Evolutionary conservation across 2,329 filamentous ascomycete genomes (phyloP).

Genomic region (Grosmannia huntii): DNA sequence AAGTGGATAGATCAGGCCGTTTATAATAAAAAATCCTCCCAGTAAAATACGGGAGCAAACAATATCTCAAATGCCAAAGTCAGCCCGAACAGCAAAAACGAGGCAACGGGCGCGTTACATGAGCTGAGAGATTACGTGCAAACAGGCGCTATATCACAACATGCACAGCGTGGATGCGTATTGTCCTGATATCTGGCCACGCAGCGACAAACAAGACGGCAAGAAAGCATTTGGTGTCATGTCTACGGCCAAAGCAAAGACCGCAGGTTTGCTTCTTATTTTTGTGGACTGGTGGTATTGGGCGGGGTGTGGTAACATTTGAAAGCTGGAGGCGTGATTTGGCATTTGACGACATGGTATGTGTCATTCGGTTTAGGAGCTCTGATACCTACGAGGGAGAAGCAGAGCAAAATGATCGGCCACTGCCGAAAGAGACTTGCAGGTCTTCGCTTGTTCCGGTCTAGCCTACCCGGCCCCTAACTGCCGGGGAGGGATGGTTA

Average conservation of each 20-base stretch:
- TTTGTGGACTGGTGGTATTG: neutral
- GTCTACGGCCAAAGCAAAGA: neutral
- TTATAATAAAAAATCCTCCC: neutral
- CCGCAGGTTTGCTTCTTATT: neutral
- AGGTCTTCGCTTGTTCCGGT: constrained; percentile 9
- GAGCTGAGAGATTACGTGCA: too few relatives aligned
- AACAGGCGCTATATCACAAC: neutral
- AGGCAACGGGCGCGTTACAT: neutral
- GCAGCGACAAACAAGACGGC: neutral
- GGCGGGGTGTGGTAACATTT: neutral
- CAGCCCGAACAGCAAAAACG: neutral
- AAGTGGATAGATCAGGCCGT: neutral
- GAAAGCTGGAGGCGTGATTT: neutral
- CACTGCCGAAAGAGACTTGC: constrained; percentile 5
- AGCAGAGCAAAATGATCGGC: constrained; percentile 4
- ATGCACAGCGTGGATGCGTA: neutral
- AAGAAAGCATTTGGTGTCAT: neutral
- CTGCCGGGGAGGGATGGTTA: neutral
- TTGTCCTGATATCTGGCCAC: neutral
- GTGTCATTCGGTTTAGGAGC: neutral
- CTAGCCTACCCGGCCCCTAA: constrained; percentile 6
- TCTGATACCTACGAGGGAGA: neutral
- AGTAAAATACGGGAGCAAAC: neutral
- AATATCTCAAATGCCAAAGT: neutral
- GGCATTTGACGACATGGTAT: neutral